These are phyloP conservation scores for Globisporangium lucens DNA, from an alignment of 352 stramenopile genomes.

Conservation along the genomic window DNA sequence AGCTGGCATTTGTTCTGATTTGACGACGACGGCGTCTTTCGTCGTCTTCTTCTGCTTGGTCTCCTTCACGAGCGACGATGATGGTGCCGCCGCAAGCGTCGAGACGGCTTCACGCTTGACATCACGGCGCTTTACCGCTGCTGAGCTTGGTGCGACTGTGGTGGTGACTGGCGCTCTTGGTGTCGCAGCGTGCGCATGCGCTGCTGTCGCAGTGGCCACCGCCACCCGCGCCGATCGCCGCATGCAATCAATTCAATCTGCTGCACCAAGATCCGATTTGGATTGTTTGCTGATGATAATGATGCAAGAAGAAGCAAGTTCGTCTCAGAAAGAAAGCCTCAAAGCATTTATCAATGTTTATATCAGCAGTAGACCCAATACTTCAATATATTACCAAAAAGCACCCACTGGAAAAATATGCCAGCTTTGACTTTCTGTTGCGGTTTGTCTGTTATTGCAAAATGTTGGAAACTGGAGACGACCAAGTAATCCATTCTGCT, in stretches of 20 bases:
- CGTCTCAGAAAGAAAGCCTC: not conserved
- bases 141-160: not conserved
- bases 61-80: not conserved
- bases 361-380: not conserved
- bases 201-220: slow-evolving; percentile 3
- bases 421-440: no score
- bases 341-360: not conserved
- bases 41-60: slow-evolving; percentile 16
- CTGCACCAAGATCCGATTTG: slow-evolving; percentile 1
- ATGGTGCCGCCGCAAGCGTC: not conserved
- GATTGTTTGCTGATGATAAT: not conserved
- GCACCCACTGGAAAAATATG: no score
- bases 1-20: not conserved
- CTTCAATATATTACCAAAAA: not conserved
- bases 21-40: slow-evolving; percentile 4
- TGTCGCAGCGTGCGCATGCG: slow-evolving; percentile 2
- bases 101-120: slow-evolving; percentile 5
- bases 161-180: not conserved
- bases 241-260: slow-evolving; percentile 1
- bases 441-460: not conserved
- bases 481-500: not conserved
- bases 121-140: not conserved
- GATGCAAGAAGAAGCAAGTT: not conserved
- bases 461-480: not conserved
- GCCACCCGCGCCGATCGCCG: slow-evolving; percentile 7